These are phyloP conservation scores for Hyaloscypha hepaticicola DNA, from an alignment of 495 filamentous ascomycete genomes.

Conservation along the genomic window DNA sequence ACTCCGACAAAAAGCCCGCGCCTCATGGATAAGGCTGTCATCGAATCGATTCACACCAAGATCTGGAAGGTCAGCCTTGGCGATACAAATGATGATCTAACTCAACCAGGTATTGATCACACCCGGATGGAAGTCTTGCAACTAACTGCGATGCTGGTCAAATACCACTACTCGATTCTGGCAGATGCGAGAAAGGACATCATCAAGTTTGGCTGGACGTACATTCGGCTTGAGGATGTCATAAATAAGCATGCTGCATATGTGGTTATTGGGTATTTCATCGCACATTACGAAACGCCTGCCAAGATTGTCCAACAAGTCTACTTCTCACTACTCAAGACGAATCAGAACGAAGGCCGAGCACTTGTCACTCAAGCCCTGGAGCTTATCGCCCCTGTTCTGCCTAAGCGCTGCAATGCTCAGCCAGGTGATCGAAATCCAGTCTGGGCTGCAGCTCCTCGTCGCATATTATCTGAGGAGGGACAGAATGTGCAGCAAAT, in stretches of 20 bases:
- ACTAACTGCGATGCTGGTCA: conserved; percentile 89
- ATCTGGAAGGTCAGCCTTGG: conserved; percentile 88
- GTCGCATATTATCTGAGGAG: conserved; percentile 90
- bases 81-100: conserved; percentile 81
- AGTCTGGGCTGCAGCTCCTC: conserved; percentile 87
- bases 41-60: conserved; percentile 87
- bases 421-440: conserved; percentile 52
- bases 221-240: conserved; percentile 93
- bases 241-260: conserved; percentile 99
- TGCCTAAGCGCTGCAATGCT: conserved; percentile 68
- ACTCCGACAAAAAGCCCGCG: conserved; percentile 60
- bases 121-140: conserved; percentile 95
- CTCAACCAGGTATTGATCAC: conserved; percentile 87
- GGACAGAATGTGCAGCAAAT: conserved; percentile 96
- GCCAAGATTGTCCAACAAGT: conserved; percentile 94
- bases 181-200: conserved; percentile 95
- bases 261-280: conserved; percentile 96
- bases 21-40: conserved; percentile 83
- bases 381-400: conserved; percentile 88
- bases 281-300: conserved; percentile 93
- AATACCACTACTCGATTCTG: conserved; percentile 81
- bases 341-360: conserved; percentile 92
- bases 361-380: conserved; percentile 90
- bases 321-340: conserved; percentile 84
- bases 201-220: conserved; percentile 99